Evolutionary conservation across 208 protist species (phyloP).

Genomic region (Wallacemonas sp.): DNA sequence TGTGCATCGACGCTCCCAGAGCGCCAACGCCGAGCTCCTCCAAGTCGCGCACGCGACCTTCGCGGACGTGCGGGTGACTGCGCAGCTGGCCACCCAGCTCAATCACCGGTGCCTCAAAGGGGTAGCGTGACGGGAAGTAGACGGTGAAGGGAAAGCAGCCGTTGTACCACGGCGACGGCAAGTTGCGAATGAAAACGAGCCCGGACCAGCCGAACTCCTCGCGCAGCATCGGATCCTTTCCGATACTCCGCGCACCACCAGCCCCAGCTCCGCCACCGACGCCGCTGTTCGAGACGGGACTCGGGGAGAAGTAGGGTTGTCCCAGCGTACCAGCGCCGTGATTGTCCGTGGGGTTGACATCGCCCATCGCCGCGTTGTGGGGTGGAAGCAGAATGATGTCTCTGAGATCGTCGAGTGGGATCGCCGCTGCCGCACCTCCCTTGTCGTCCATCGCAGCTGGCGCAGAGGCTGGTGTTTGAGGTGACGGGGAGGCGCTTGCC

Average conservation of each 20-base stretch:
- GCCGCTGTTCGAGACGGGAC: slow-evolving; percentile 5
- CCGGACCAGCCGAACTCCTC: slow-evolving; percentile 36
- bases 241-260: not conserved
- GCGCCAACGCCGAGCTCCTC: slow-evolving; percentile 12
- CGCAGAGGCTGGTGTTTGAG: too few species aligned
- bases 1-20: slow-evolving; percentile 8
- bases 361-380: not conserved
- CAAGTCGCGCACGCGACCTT: slow-evolving; percentile 12
- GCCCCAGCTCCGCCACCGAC: not conserved
- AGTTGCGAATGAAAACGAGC: slow-evolving; percentile 40
- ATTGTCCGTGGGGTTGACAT: not conserved
- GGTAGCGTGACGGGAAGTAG: slow-evolving; percentile 59
- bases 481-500: not conserved
- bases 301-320: not conserved
- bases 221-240: slow-evolving; percentile 18
- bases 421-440: too few species aligned
- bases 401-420: slow-evolving; percentile 23
- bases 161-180: slow-evolving; percentile 64
- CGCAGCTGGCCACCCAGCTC: slow-evolving; percentile 36
- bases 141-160: slow-evolving; percentile 65
- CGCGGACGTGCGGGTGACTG: slow-evolving; percentile 65
- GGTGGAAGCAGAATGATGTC: slow-evolving; percentile 35
- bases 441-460: too few species aligned
- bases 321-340: not conserved
- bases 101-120: slow-evolving; percentile 62